Conservation (phyloP, 192 early-diverging fungal genomes). For the Coemansia aciculifera region DNA sequence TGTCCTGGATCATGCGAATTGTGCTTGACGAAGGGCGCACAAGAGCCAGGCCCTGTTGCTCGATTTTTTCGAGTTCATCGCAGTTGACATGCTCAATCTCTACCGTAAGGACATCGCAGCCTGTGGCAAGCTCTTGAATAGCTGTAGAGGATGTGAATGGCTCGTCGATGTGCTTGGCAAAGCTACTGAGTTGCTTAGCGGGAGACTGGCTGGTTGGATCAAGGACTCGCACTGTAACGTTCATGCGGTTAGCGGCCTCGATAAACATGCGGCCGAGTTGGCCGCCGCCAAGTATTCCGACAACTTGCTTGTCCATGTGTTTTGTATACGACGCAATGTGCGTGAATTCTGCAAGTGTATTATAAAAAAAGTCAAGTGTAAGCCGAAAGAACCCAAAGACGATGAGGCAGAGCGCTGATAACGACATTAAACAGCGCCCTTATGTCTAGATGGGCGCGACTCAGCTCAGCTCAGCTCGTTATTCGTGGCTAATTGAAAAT, state of each 20-base stretch:
- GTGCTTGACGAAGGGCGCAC: slow-evolving; percentile 84
- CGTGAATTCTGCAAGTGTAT: neutral
- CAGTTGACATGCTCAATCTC: slow-evolving; percentile 96
- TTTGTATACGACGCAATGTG: neutral
- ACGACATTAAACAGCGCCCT: neutral
- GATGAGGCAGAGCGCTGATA: neutral
- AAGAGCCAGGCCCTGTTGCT: slow-evolving; percentile 60
- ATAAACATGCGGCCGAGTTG: slow-evolving; percentile 98
- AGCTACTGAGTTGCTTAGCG: slow-evolving; percentile 77
- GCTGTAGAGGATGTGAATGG: slow-evolving; percentile 79
- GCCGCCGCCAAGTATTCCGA: slow-evolving; percentile 78
- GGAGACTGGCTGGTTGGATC: slow-evolving; percentile 78
- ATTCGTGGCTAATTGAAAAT: neutral
- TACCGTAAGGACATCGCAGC: slow-evolving; percentile 86
- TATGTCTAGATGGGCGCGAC: neutral
- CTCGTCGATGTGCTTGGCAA: slow-evolving; percentile 73
- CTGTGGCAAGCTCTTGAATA: slow-evolving; percentile 73
- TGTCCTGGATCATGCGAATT: slow-evolving; percentile 93
- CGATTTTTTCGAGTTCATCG: slow-evolving; percentile 60
- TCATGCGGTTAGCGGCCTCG: slow-evolving; percentile 92
- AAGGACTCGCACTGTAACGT: slow-evolving; percentile 80
- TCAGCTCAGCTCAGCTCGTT: neutral
- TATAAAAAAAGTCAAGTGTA: neutral
- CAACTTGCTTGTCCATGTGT: slow-evolving; percentile 40
- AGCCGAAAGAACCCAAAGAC: neutral